Percentiles rank a stretch among this genome's conserved stretches.
Conservation (phyloP, 2,329 filamentous ascomycete genomes). For the Nakataea oryzae region DNA sequence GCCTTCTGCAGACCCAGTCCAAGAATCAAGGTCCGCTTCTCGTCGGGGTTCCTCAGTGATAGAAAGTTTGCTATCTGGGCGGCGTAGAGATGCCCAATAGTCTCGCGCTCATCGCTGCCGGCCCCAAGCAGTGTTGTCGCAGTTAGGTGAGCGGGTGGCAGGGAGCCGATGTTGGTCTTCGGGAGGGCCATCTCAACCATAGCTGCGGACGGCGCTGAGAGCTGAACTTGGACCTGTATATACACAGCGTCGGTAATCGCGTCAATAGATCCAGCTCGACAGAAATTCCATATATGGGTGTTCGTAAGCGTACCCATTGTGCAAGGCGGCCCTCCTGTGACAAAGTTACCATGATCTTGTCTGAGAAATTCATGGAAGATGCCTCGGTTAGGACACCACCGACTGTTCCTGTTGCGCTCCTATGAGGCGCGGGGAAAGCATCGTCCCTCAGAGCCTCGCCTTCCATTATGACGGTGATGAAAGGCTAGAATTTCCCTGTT, state of each 20-base stretch:
- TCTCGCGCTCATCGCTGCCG: constrained; percentile 68
- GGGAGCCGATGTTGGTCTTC: constrained; percentile 27
- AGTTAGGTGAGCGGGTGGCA: constrained; percentile 74
- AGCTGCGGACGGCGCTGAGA: constrained; percentile 56
- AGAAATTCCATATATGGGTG: constrained; percentile 6
- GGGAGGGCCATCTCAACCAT: constrained; percentile 49
- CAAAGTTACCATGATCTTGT: constrained; percentile 85
- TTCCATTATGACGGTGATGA: background rate
- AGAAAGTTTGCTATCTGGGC: constrained; percentile 81
- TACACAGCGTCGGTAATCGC: background rate
- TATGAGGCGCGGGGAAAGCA: constrained; percentile 60
- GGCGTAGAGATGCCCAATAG: constrained; percentile 77
- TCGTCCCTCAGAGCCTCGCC: constrained; percentile 21
- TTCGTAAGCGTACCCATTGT: constrained; percentile 69
- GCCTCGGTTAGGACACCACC: constrained; percentile 63
- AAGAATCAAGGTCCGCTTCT: constrained; percentile 49
- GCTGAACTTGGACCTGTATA: constrained; percentile 63
- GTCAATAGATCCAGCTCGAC: constrained; percentile 18
- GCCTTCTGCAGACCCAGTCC: constrained; percentile 45
- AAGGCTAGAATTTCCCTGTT: background rate
- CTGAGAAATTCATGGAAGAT: constrained; percentile 63
- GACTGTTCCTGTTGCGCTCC: constrained; percentile 49
- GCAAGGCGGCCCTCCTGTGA: constrained; percentile 76
- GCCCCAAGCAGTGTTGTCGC: constrained; percentile 81
- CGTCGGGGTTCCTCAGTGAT: constrained; percentile 56